Evolutionary conservation across 2,329 filamentous ascomycete species (phyloP), one percentile per base, ranked within the genome.

Genomic region (Colletotrichum agaves): DNA sequence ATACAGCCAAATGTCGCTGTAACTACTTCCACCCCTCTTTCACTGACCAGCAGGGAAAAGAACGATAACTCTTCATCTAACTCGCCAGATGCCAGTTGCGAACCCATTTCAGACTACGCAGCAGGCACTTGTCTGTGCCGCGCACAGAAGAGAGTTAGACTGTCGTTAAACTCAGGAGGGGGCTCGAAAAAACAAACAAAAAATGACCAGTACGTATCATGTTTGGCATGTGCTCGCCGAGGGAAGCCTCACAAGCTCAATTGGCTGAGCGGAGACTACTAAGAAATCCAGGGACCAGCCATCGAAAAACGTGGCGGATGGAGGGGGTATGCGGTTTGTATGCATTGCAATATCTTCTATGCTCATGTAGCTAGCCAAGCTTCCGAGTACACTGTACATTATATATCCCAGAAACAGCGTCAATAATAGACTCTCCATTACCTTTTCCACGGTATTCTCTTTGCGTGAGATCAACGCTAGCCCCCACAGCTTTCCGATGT

Each of bases 261-360:
- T 64, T 33, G 55, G 49, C 33, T 47, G 46, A 64, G 64, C 61
- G 21, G 37, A 67, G 35, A 61, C 61, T 67, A 59, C 61, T 64
- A 67, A 67, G 64, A 61, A 43, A 47, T 62, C 27, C 61, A 67
- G 61, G 64, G 39, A 67, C 55, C 35, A 53, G 53, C 39, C 46
- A 63, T 41, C 19, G 8, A 57, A 23, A 23, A 67, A 27, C 27
- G 11, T 11, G 21, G 15, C 17, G 19, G 13, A 47, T 23, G 15
- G 19, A 39, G 31, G 49, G 21, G 31, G 41, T 58, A 56, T 62
- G 27, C 63, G 43, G 39, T 35, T 49, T 46, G 47, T 49, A 43
- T 63, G 59, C 59, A 37, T 23, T 53, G 50, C 43, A 19, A 35
- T 57, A 21, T 49, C 41, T 67, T 62, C 39, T 61, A 19, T 41